These are phyloP conservation scores for Suillus weaverae DNA, from an alignment of 768 basidiomycete genomes.

Conservation along the genomic window DNA sequence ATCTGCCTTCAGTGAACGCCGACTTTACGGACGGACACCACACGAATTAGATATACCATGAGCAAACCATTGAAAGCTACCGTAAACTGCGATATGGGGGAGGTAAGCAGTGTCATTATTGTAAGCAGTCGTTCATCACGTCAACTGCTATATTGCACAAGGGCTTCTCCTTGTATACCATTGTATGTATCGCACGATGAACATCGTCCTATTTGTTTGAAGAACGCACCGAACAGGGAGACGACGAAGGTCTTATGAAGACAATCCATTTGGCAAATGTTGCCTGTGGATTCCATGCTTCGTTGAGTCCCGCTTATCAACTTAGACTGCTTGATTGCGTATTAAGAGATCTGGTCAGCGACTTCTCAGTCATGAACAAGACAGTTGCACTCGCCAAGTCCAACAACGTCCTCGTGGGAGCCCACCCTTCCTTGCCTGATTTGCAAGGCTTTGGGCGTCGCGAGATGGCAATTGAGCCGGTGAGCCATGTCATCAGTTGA, in stretches of 20 bases:
- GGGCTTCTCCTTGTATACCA: slow-evolving; percentile 52
- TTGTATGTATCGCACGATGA: slow-evolving; percentile 32
- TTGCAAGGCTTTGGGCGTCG: slow-evolving; percentile 64
- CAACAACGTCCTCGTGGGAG: slow-evolving; percentile 59
- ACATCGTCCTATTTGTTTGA: not conserved
- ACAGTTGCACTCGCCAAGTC: slow-evolving; percentile 59
- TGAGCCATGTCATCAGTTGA: slow-evolving; percentile 24
- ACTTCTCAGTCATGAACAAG: slow-evolving; percentile 65
- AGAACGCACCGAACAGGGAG: slow-evolving; percentile 34
- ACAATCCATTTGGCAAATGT: slow-evolving; percentile 61
- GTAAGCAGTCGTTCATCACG: not conserved
- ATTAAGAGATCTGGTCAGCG: slow-evolving; percentile 33
- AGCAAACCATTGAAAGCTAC: slow-evolving; percentile 35
- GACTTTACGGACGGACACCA: not conserved
- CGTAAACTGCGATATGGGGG: slow-evolving; percentile 59
- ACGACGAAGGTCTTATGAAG: slow-evolving; percentile 54
- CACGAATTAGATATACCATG: slow-evolving; percentile 14
- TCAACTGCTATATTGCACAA: slow-evolving; percentile 16
- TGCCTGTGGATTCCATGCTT: slow-evolving; percentile 71
- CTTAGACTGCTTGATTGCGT: not conserved
- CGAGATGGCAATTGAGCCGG: slow-evolving; percentile 63
- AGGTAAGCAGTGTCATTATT: slow-evolving; percentile 33
- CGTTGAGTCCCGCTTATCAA: slow-evolving; percentile 33
- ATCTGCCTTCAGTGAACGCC: not conserved
- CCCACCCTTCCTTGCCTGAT: slow-evolving; percentile 66